phyloP scores from a whole-genome alignment of 169 alveolate species.

The Plasmodium ovale region DNA sequence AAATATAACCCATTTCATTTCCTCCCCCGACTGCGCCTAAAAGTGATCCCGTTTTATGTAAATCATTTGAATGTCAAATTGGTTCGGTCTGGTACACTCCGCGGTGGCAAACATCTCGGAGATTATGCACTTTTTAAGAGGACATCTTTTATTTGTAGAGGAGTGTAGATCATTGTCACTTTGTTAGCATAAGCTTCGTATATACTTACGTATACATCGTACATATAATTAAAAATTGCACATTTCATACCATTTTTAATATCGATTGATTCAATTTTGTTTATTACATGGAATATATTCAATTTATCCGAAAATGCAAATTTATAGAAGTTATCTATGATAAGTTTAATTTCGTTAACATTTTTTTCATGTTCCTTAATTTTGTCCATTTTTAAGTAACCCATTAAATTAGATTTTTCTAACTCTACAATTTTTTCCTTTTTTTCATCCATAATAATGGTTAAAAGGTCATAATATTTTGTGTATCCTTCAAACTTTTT shows the following conservation, averaged over 20 bases:
- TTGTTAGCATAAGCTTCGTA: constrained; percentile 25
- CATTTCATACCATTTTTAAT: constrained; percentile 22
- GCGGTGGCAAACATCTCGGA: too few relatives aligned
- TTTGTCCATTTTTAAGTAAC: constrained; percentile 37
- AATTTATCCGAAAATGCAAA: constrained; percentile 42
- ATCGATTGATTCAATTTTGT: constrained; percentile 39
- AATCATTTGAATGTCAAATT: neutral
- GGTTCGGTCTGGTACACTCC: neutral
- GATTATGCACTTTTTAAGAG: constrained; percentile 45
- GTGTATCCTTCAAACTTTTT: constrained; percentile 40
- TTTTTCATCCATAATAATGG: constrained; percentile 52
- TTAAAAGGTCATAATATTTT: constrained; percentile 52
- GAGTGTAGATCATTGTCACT: constrained; percentile 14
- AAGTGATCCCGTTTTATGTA: too few relatives aligned
- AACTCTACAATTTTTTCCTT: constrained; percentile 32
- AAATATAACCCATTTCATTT: too few relatives aligned
- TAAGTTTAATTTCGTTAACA: constrained; percentile 19
- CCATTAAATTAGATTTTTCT: constrained; percentile 18
- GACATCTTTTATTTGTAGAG: constrained; percentile 53
- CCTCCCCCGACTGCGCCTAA: too few relatives aligned
- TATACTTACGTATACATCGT: constrained; percentile 25
- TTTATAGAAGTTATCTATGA: constrained; percentile 62
- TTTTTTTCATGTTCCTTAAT: constrained; percentile 14
- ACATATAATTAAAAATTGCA: constrained; percentile 7
- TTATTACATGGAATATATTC: constrained; percentile 22